A percentile compares a stretch with the other conserved stretches of the same genome.
Conservation (phyloP, 805 yeast species). For the Lachancea cidri region DNA sequence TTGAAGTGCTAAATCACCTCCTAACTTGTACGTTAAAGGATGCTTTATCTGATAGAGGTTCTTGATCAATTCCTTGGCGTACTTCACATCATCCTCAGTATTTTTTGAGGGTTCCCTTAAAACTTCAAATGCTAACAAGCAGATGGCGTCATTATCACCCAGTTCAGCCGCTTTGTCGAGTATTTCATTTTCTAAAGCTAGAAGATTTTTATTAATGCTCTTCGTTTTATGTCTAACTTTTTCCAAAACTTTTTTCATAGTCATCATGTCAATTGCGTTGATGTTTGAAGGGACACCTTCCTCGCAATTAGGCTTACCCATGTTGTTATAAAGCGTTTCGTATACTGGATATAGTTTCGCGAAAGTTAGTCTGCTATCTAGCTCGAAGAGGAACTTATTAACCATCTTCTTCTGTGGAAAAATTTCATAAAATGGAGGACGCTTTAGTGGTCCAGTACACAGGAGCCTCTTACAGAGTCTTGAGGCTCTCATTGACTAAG, state of each 20-base stretch:
- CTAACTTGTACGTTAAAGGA: conserved; percentile 69
- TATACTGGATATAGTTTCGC: conserved; percentile 50
- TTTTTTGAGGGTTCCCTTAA: conserved; percentile 37
- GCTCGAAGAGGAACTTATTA: conserved; percentile 59
- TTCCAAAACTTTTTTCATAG: conserved; percentile 61
- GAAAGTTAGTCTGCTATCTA: conserved; percentile 53
- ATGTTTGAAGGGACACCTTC: conserved; percentile 43
- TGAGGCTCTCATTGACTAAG: not conserved
- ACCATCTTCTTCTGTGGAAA: conserved; percentile 57
- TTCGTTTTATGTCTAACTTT: conserved; percentile 58
- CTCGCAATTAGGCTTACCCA: conserved; percentile 33
- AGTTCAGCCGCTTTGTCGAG: conserved; percentile 80
- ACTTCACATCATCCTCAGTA: conserved; percentile 48
- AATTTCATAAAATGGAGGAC: conserved; percentile 40
- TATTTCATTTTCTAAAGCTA: conserved; percentile 62
- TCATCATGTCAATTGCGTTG: conserved; percentile 54
- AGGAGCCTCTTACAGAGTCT: not conserved
- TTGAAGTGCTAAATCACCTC: conserved; percentile 68
- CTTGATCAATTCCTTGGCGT: conserved; percentile 59
- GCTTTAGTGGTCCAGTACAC: conserved; percentile 2
- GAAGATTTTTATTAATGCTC: conserved; percentile 48
- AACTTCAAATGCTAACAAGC: conserved; percentile 66
- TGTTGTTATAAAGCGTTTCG: conserved; percentile 43
- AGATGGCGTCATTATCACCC: conserved; percentile 77
- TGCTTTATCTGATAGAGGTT: conserved; percentile 56